Evolutionary conservation across 2,329 filamentous ascomycete species (phyloP).

Genomic region (Aaosphaeria pasadenensis): DNA sequence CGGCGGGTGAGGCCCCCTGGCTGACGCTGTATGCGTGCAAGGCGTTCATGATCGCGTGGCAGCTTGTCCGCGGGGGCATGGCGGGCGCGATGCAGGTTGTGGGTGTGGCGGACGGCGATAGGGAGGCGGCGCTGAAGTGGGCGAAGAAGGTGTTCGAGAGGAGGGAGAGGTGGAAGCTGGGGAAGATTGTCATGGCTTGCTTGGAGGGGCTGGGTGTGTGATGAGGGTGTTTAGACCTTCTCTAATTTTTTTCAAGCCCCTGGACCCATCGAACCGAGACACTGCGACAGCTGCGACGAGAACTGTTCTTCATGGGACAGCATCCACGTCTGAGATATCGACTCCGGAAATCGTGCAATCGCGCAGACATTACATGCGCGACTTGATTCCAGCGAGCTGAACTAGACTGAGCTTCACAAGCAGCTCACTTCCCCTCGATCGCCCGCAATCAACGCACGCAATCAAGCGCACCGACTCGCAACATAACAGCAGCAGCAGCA

Average conservation of each 20-base stretch:
- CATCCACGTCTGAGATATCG: too few species aligned
- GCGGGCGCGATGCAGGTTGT: conserved; percentile 14
- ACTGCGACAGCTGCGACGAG: too few species aligned
- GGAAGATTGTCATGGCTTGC: conserved; percentile 12
- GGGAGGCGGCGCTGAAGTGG: conserved; percentile 12
- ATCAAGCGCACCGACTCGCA: too few species aligned
- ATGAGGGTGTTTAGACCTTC: neutral
- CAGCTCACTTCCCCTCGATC: too few species aligned
- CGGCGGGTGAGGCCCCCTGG: conserved; percentile 16
- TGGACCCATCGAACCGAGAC: too few species aligned
- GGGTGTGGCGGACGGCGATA: conserved; percentile 12
- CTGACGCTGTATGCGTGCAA: conserved; percentile 18
- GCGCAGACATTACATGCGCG: too few species aligned
- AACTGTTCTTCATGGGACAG: too few species aligned
- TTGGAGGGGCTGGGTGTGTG: conserved; percentile 10
- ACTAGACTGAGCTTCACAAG: too few species aligned
- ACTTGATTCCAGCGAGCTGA: too few species aligned
- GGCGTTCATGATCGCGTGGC: conserved; percentile 22
- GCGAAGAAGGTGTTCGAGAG: conserved; percentile 14
- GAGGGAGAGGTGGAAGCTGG: conserved; percentile 14
- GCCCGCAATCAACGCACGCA: too few species aligned
- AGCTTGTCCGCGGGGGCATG: conserved; percentile 10
- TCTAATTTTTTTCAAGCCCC: neutral
- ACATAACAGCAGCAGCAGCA: too few species aligned
- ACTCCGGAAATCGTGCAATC: too few species aligned